Percentiles rank a stretch among this genome's conserved stretches.
Conservation (phyloP, 352 stramenopile genomes). For the Blastocystis sp. region DNA sequence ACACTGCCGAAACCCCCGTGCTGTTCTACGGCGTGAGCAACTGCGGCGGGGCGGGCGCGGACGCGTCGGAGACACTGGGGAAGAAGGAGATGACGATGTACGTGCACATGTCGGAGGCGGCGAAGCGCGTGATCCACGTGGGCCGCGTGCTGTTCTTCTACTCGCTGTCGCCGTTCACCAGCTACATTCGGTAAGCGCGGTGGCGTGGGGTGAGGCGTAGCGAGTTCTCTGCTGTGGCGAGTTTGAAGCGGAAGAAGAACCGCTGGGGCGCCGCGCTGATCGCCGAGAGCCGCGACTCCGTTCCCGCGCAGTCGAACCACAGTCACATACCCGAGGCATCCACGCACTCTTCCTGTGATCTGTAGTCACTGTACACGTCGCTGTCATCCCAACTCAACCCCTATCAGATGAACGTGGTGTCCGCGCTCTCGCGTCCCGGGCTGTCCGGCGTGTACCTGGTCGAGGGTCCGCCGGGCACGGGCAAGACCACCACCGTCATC, state of each 20-base stretch:
- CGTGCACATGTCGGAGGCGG: not conserved
- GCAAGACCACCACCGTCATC: constrained; percentile 77
- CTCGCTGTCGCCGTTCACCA: constrained; percentile 5
- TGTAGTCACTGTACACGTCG: not conserved
- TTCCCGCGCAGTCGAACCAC: not conserved
- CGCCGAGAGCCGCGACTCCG: not conserved
- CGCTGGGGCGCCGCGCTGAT: not conserved
- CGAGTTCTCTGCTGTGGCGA: constrained; percentile 17
- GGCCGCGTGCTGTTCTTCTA: not conserved
- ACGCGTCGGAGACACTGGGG: not conserved
- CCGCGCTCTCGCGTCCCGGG: constrained; percentile 35
- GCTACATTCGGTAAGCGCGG: not conserved
- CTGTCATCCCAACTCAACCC: constrained; percentile 17
- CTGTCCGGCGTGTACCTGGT: constrained; percentile 78
- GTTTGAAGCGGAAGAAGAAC: not conserved
- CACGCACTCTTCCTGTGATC: not conserved
- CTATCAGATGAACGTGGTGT: constrained; percentile 47
- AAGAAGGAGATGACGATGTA: not conserved
- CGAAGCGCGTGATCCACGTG: not conserved
- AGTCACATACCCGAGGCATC: constrained; percentile 3
- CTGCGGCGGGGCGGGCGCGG: not conserved
- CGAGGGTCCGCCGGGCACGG: constrained; percentile 84
- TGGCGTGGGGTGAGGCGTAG: not conserved
- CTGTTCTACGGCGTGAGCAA: constrained; percentile 23
- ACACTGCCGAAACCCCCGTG: not conserved